Base-by-base conservation (phyloP, 441 rosid genomes). In the Eruca vesicaria region DNA sequence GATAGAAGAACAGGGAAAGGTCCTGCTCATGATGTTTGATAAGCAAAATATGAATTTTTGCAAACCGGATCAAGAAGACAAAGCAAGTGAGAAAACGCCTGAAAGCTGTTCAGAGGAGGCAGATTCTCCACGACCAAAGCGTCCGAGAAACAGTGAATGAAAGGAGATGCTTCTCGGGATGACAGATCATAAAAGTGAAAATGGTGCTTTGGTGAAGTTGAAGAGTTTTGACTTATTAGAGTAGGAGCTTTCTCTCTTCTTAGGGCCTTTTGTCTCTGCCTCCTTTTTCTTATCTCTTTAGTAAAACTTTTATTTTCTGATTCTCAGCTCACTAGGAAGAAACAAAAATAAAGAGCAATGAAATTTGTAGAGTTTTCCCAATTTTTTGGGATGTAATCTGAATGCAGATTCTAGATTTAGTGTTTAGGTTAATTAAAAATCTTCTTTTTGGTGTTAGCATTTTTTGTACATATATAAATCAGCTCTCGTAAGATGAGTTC, bases 1-100 rank as follows among this genome's bases (percentile, higher is more conserved):
- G 59, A 89, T 92, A 78, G 96, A 92, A 82, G 96, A 92, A 84
- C 94, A 92, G 76, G 97, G 97, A 61, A 87, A 84, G 84, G 72
- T 86, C 82, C 91, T 92, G 56, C 87, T 86, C 75, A 86, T 81
- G 94, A 90, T 92, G 92, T 89, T 92, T 72, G 96, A 90, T 86
- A 87, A 87, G 84, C 97, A 90, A 81, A 86, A 86, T 73, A 77
- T 91, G 32, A 89, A 90, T 64, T 35, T 73, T 29, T 85, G 81
- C 68, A 62, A 71, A 59, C 26, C 26, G 26, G 26, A 23, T 1
- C 26, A 23, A 59, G 52, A 45, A 45, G 52, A 45, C 52, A 45
- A 45, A 15, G 4, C 52, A 45, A 45, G 52, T 45, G 52, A 45
- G 9, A 45, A 15, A n/a, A 15, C 52, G 19, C 52, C 52, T 45